phyloP scores from a whole-genome alignment of 129 eudicot genomes.

The Chrysanthemum lavandulifolium region DNA sequence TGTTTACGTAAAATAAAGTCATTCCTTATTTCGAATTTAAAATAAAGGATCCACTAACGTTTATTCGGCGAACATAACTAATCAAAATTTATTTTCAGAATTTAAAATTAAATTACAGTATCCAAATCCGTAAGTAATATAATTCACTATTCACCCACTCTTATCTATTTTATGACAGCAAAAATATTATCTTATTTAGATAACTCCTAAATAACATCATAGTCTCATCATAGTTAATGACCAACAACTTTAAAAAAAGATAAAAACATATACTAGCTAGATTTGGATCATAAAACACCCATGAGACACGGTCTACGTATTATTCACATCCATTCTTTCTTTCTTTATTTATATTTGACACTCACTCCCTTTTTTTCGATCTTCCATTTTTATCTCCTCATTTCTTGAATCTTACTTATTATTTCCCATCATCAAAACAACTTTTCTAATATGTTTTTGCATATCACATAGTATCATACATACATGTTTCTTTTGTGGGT shows the following conservation, averaged over 20 bases:
- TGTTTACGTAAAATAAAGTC: too few relatives aligned
- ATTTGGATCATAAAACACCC: slow-evolving; percentile 17
- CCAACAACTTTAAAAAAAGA: neutral
- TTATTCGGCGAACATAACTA: too few relatives aligned
- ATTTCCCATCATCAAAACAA: neutral
- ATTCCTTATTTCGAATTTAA: too few relatives aligned
- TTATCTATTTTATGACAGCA: too few relatives aligned
- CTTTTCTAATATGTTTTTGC: neutral
- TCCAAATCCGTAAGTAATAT: too few relatives aligned
- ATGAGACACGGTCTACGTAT: slow-evolving; percentile 19
- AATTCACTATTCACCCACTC: too few relatives aligned
- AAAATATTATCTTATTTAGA: too few relatives aligned
- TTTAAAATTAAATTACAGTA: too few relatives aligned
- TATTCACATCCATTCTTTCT: slow-evolving; percentile 12
- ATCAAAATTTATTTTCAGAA: too few relatives aligned
- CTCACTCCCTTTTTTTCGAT: slow-evolving; percentile 23
- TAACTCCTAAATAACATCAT: too few relatives aligned
- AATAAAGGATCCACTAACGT: too few relatives aligned
- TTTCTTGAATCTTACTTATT: slow-evolving; percentile 18
- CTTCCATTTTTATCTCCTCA: slow-evolving; percentile 21
- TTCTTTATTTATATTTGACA: slow-evolving; percentile 11
- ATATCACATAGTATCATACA: neutral
- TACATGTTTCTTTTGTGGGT: too few relatives aligned
- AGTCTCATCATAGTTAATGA: neutral
- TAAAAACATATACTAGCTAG: slow-evolving; percentile 2